These are phyloP conservation scores for Suillus spraguei DNA, from an alignment of 768 basidiomycete genomes.

Conservation along the genomic window DNA sequence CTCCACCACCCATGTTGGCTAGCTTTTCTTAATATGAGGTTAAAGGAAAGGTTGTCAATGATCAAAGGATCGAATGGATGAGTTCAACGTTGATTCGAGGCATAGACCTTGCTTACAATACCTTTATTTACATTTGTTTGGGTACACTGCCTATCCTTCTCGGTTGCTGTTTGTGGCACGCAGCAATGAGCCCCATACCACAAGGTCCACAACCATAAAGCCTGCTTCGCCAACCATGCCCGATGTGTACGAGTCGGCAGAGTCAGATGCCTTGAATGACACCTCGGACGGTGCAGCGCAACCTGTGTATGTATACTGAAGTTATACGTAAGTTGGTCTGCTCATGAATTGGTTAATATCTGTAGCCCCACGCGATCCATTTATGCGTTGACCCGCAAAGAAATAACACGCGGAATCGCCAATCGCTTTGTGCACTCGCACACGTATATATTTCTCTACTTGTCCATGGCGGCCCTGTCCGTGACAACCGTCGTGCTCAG, in stretches of 20 bases:
- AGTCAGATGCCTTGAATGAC: slow-evolving; percentile 39
- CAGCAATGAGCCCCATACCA: slow-evolving; percentile 12
- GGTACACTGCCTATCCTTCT: neutral
- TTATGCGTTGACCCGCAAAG: slow-evolving; percentile 79
- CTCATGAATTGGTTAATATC: slow-evolving; percentile 22
- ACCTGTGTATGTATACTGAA: slow-evolving; percentile 31
- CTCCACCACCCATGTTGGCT: slow-evolving; percentile 95
- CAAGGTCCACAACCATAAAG: slow-evolving; percentile 12
- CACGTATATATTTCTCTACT: slow-evolving; percentile 85
- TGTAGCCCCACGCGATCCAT: slow-evolving; percentile 76
- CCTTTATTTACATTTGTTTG: slow-evolving; percentile 38
- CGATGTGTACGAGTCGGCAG: slow-evolving; percentile 35
- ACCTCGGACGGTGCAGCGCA: slow-evolving; percentile 21
- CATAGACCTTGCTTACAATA: slow-evolving; percentile 10
- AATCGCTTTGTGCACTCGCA: slow-evolving; percentile 90
- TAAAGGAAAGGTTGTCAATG: slow-evolving; percentile 12
- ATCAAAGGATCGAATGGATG: slow-evolving; percentile 15
- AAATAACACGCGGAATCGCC: slow-evolving; percentile 83
- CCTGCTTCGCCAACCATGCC: slow-evolving; percentile 29
- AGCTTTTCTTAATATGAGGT: slow-evolving; percentile 19
- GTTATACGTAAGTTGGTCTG: neutral
- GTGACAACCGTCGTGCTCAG: slow-evolving; percentile 86
- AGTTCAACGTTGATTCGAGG: slow-evolving; percentile 8
- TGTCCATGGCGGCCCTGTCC: slow-evolving; percentile 86
- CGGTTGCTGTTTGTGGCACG: neutral